Evolutionary conservation across 306 rosid species (phyloP), one percentile per base, ranked within the genome.

Genomic region (Cucurbita moschata): DNA sequence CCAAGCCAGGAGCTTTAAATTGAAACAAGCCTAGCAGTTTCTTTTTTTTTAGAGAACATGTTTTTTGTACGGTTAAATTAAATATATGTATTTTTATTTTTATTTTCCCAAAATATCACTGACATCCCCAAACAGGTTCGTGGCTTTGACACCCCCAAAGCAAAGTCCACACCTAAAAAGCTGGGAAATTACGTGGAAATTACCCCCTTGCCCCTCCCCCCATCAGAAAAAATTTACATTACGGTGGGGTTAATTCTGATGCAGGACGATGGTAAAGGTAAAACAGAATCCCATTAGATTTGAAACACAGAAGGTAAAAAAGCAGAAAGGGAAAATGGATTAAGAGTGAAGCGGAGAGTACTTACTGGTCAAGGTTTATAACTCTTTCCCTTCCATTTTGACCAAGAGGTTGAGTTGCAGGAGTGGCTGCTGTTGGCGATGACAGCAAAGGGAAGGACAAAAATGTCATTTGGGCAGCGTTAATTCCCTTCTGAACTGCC

Each of bases 321-420:
- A 0, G 12, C 21, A 71, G 38, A 46, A 49, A 7, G 9, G 40
- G 35, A 35, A 61, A 38, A 38, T 3, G 0, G 13, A 26, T 13
- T 0, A 14, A 72, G 52, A 72, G 43, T 37, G 0, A 30, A 53
- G 19, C 3, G 4, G 35, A 49, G 8, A 75, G 18, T 2, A 43
- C 97, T 88, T 78, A 93, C 97, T 90, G 96, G 46, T 87, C 92
- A 2, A 93, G 86, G 73, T 90, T 86, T 80, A 93, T 75, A 0
- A 87, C 38, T 68, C 66, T 88, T 3, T 86, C 87, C 49, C 57
- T 75, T 30, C 35, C 79, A 37, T 77, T 83, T 6, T 69, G 60
- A 57, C 23, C 82, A 72, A 68, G 79, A 38, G 77, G 56, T 52
- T 26, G 60, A 51, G 60, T 51, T 70, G 43, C 74, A 16, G 47